Percentiles rank a stretch among this genome's conserved stretches.
phyloP scores from a whole-genome alignment of 306 rosid genomes.

The Glycine soja region DNA sequence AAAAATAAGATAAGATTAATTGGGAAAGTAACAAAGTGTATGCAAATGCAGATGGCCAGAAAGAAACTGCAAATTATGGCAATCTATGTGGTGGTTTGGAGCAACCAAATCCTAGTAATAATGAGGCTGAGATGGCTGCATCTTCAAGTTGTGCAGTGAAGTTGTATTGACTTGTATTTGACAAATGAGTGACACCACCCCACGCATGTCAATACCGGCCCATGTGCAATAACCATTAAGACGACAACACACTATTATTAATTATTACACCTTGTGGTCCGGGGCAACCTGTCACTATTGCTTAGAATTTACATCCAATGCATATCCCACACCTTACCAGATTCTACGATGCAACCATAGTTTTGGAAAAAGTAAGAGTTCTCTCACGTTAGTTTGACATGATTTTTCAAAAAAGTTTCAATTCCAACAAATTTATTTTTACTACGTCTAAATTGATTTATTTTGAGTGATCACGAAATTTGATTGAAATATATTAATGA shows the following conservation, averaged over 20 bases:
- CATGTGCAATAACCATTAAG: background rate
- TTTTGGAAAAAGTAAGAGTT: too few species aligned
- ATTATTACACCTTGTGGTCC: background rate
- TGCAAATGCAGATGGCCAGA: slow-evolving; percentile 1
- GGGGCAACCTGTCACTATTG: background rate
- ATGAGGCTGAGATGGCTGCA: background rate
- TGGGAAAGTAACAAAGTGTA: background rate
- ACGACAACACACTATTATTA: background rate
- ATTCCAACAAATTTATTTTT: too few species aligned
- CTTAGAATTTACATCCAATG: background rate
- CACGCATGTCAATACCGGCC: background rate
- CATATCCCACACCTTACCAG: background rate
- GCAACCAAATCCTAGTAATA: background rate
- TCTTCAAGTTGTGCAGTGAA: background rate
- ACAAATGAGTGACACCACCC: background rate
- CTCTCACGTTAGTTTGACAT: too few species aligned
- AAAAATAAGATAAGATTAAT: background rate
- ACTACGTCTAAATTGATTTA: too few species aligned
- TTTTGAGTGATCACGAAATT: too few species aligned
- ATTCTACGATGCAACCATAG: background rate
- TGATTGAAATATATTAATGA: too few species aligned
- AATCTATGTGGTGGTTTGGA: background rate
- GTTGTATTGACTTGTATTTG: background rate
- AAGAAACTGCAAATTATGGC: background rate
- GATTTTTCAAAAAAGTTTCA: too few species aligned